Evolutionary conservation across 805 yeast species (phyloP).

Genomic region (Kodamaea lidongshanica): DNA sequence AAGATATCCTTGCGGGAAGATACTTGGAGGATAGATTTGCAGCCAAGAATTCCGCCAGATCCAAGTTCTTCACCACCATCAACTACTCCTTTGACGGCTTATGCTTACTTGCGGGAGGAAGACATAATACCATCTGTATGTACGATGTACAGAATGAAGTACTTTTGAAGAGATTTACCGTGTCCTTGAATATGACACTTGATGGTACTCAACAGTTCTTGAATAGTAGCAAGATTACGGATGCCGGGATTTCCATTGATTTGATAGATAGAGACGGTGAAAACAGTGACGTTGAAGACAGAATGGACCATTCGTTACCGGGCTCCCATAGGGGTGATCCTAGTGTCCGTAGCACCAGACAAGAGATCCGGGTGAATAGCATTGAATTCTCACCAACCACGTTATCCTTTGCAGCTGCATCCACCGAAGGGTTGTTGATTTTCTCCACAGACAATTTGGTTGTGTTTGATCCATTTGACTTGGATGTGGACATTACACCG

Average conservation of each 20-base stretch:
- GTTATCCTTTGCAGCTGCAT: constrained; percentile 84
- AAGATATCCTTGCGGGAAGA: constrained; percentile 84
- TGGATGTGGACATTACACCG: constrained; percentile 89
- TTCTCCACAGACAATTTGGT: constrained; percentile 72
- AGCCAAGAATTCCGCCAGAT: constrained; percentile 72
- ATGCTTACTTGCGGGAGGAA: constrained; percentile 87
- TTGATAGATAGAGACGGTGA: constrained; percentile 83
- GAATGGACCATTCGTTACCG: constrained; percentile 70
- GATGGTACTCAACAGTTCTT: constrained; percentile 80
- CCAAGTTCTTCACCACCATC: constrained; percentile 76
- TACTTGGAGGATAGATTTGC: constrained; percentile 75
- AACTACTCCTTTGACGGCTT: constrained; percentile 86
- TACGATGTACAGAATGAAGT: constrained; percentile 90
- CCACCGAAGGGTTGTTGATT: constrained; percentile 86
- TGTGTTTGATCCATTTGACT: constrained; percentile 88
- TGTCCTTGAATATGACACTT: constrained; percentile 82
- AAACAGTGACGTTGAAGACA: constrained; percentile 75
- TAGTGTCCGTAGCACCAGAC: constrained; percentile 65
- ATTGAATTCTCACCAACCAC: constrained; percentile 87
- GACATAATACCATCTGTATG: constrained; percentile 82
- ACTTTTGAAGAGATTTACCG: constrained; percentile 69
- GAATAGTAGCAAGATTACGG: constrained; percentile 79
- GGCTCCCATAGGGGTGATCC: constrained; percentile 80
- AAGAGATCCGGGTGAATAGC: constrained; percentile 76
- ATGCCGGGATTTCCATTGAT: constrained; percentile 72